Evolutionary conservation across 2,329 filamentous ascomycete species (phyloP).

Genomic region (Periglandula ipomoeae): DNA sequence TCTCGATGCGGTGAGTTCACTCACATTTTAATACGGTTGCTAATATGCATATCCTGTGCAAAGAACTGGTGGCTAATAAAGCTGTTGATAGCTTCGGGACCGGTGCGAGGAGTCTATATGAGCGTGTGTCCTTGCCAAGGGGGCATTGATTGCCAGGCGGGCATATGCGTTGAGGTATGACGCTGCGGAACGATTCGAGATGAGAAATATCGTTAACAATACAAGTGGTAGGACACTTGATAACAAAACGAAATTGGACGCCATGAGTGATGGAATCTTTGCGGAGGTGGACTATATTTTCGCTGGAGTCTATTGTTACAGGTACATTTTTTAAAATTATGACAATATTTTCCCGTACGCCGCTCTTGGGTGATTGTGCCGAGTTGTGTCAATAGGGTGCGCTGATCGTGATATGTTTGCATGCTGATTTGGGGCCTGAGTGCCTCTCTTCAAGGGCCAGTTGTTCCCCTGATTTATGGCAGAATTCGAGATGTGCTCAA

Average conservation of each 20-base stretch:
- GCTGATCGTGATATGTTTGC: too few species aligned
- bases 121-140: not conserved
- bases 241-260: not conserved
- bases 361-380: too few species aligned
- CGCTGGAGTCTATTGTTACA: not conserved
- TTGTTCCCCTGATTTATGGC: too few species aligned
- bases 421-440: too few species aligned
- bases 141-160: not conserved
- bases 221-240: not conserved
- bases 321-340: too few species aligned
- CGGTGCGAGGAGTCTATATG: not conserved
- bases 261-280: not conserved
- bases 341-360: too few species aligned
- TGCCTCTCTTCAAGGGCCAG: too few species aligned
- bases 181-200: not conserved
- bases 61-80: not conserved
- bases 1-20: not conserved
- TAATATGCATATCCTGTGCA: too few species aligned
- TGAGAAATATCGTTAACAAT: not conserved
- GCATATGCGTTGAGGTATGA: slow-evolving; percentile 1
- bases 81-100: not conserved
- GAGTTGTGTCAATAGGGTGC: too few species aligned
- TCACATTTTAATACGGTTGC: too few species aligned
- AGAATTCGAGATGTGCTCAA: too few species aligned
- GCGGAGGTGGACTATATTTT: not conserved